Evolutionary conservation across 495 filamentous ascomycete genomes (phyloP).

Genomic region (Chaetomium tenue): DNA sequence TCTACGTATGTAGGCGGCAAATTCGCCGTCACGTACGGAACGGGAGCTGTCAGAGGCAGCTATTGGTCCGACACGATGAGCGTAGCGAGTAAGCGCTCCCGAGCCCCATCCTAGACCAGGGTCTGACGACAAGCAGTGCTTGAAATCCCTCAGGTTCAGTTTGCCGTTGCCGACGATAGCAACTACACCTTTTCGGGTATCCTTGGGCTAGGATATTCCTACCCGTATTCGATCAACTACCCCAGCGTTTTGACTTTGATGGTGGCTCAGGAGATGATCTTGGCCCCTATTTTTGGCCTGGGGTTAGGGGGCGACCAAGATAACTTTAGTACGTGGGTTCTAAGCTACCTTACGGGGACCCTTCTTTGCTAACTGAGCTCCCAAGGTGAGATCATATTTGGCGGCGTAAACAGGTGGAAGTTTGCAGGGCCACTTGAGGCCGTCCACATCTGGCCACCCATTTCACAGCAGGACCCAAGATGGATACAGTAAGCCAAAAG

Average conservation of each 20-base stretch:
- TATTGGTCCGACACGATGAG: slow-evolving; percentile 44
- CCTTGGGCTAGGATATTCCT: slow-evolving; percentile 43
- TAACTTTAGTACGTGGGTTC: slow-evolving; percentile 34
- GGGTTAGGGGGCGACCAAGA: slow-evolving; percentile 55
- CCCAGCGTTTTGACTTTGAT: slow-evolving; percentile 65
- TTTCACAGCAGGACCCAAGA: slow-evolving; percentile 37
- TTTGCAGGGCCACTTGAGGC: slow-evolving; percentile 45
- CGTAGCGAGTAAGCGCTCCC: slow-evolving; percentile 37
- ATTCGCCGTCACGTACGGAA: slow-evolving; percentile 44
- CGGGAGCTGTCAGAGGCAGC: slow-evolving; percentile 39
- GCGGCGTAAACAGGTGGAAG: slow-evolving; percentile 46
- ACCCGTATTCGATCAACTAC: slow-evolving; percentile 51
- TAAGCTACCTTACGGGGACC: neutral
- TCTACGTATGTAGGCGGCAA: slow-evolving; percentile 33
- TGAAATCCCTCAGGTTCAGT: slow-evolving; percentile 29
- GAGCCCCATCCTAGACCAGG: neutral
- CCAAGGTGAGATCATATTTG: slow-evolving; percentile 47
- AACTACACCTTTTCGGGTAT: slow-evolving; percentile 47
- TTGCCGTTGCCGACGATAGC: slow-evolving; percentile 43
- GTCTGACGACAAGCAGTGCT: slow-evolving; percentile 24
- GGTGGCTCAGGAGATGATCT: slow-evolving; percentile 58
- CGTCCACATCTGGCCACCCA: slow-evolving; percentile 44
- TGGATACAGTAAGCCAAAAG: slow-evolving; percentile 33
- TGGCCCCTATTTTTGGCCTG: slow-evolving; percentile 70
- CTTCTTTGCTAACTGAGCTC: slow-evolving; percentile 13